Base-by-base conservation (phyloP, 2,329 filamentous ascomycete species). In the Atkinsonella hypoxylon region DNA sequence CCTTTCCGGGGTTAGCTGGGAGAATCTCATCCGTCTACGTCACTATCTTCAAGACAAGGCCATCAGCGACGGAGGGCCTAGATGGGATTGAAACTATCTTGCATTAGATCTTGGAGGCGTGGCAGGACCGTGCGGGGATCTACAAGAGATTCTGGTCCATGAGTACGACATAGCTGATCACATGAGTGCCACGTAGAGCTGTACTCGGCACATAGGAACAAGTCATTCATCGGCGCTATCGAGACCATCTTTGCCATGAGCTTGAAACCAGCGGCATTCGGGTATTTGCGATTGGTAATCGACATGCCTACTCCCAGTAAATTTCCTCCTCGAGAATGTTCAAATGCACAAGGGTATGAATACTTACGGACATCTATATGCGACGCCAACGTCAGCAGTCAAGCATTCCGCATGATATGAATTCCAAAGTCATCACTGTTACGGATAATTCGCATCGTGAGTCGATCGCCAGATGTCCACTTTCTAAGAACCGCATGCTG, bases 1-100 rank as follows among this genome's bases (percentile, higher is more conserved):
- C 8, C 20, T 40, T 42, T 32, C 45, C 42, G 39, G 26, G 7
- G 18, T 50, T 10, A 32, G 42, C 13, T 45, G 42, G 48, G 42
- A 45, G 18, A 40, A 50, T 31, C 48, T 50, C 42, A 40, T 50
- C 30, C 10, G 15, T 7, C 48, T 50, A 40, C 30, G 34, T 34
- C 18, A 50, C 45, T 15, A 18, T n/a, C 7, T 26, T 10, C 32
- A 41, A 18, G 4, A 11, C 3, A 42, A 50, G 34, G 20, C 40
- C 22, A 41, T 50, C 3, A 17, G 26, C 48, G 4, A 18, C 42
- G 7, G 22, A 40, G 15, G 42, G 48, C 15, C 34, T 50, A 31
- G 36, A 50, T 18, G 22, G 2, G 42, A 20, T 45, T 50, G 41
- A 45, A 18, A n/a, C 48, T 42, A 6, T 42, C 17, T 41, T 50